Conservation (phyloP, 768 basidiomycete species). For the Phylloporus sp. region DNA sequence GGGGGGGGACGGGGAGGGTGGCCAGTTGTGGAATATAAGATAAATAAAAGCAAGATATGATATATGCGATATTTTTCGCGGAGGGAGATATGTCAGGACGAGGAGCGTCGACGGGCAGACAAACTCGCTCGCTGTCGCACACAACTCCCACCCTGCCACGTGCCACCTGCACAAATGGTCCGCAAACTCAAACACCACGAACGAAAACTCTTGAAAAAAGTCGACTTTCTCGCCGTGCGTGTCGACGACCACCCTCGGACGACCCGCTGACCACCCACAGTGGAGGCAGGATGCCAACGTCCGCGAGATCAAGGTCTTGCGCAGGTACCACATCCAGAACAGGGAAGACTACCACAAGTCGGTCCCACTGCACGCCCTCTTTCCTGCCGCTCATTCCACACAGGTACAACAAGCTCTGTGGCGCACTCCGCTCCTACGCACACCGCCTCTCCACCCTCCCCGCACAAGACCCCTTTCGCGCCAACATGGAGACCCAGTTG, state of each 20-base stretch:
- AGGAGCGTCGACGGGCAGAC: constrained; percentile 30
- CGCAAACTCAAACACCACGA: constrained; percentile 96
- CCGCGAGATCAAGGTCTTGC: constrained; percentile 90
- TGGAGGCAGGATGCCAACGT: constrained; percentile 95
- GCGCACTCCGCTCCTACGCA: constrained; percentile 76
- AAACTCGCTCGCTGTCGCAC: constrained; percentile 18
- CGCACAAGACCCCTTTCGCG: constrained; percentile 80
- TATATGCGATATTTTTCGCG: constrained; percentile 25
- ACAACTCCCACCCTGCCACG: constrained; percentile 30
- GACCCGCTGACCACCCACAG: constrained; percentile 36
- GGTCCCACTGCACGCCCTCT: background rate
- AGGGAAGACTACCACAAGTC: constrained; percentile 93
- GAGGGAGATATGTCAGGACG: constrained; percentile 26
- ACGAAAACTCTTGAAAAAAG: constrained; percentile 90
- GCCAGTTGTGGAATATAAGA: constrained; percentile 7
- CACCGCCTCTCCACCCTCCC: constrained; percentile 87
- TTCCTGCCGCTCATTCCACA: background rate
- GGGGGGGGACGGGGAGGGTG: background rate
- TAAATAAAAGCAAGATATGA: constrained; percentile 27
- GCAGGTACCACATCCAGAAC: constrained; percentile 92
- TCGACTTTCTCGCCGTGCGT: constrained; percentile 90
- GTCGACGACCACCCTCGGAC: constrained; percentile 1
- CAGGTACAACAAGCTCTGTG: constrained; percentile 93
- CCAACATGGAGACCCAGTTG: constrained; percentile 79
- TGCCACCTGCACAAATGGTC: constrained; percentile 46